A percentile compares a stretch with the other conserved stretches of the same genome.
phyloP scores from a whole-genome alignment of 2,329 filamentous ascomycete genomes.

The Dactylellina parvicollis region DNA sequence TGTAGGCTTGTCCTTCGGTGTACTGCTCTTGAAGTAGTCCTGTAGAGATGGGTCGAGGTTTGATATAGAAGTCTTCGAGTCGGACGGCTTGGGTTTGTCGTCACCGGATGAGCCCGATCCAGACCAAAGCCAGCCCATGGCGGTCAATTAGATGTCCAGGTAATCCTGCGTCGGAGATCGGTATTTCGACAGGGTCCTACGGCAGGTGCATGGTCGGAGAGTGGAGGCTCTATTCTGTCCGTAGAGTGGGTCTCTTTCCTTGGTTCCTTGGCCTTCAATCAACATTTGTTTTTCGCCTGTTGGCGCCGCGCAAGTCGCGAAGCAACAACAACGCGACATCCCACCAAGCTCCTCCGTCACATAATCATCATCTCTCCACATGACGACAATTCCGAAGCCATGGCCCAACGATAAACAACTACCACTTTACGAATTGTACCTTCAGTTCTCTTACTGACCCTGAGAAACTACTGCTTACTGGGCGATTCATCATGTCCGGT shows the following conservation, averaged over 20 bases:
- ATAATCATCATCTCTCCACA: not conserved
- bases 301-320: constrained; percentile 38
- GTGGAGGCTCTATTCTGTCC: no score
- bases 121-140: constrained; percentile 74
- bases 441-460: not conserved
- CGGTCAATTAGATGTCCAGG: constrained; percentile 6
- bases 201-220: constrained; percentile 2
- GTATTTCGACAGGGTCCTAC: not conserved
- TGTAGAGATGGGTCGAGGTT: constrained; percentile 84
- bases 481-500: constrained; percentile 41
- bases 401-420: constrained; percentile 14
- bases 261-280: constrained; percentile 2
- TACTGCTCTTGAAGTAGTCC: constrained; percentile 86
- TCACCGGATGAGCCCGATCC: constrained; percentile 55
- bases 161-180: not conserved
- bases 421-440: not conserved
- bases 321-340: constrained; percentile 54
- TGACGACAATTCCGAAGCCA: constrained; percentile 3
- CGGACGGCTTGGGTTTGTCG: constrained; percentile 56
- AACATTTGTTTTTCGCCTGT: constrained; percentile 37
- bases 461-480: not conserved
- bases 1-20: constrained; percentile 64
- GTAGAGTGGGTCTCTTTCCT: no score
- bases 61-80: constrained; percentile 72
- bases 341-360: constrained; percentile 32